These are phyloP conservation scores for Umbelopsis sp. DNA, from an alignment of 192 early-diverging fungal genomes.

Conservation along the genomic window DNA sequence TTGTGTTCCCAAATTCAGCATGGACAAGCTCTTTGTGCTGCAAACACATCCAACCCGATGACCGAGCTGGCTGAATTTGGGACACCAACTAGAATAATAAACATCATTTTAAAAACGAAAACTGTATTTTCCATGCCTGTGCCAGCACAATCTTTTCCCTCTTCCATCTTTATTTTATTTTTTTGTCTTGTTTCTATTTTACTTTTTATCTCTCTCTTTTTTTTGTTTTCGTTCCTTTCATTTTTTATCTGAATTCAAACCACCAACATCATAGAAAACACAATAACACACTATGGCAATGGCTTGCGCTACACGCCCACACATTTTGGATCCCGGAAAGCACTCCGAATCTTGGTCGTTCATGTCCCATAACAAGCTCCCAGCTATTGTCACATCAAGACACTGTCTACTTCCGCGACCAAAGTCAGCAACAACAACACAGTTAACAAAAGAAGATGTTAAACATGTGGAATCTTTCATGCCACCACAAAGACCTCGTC, in stretches of 20 bases:
- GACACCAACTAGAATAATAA: slow-evolving; percentile 7
- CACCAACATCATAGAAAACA: neutral
- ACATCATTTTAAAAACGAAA: neutral
- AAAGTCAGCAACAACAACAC: slow-evolving; percentile 11
- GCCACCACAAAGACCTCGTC: neutral
- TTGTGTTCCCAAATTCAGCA: slow-evolving; percentile 11
- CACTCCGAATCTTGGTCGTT: slow-evolving; percentile 16
- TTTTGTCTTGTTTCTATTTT: neutral
- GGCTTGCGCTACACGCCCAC: slow-evolving; percentile 16
- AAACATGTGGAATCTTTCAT: neutral
- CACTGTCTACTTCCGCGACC: slow-evolving; percentile 6
- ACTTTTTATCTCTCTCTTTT: neutral
- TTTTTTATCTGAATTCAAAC: neutral
- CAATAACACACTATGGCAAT: slow-evolving; percentile 5
- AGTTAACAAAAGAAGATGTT: slow-evolving; percentile 12
- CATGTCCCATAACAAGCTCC: slow-evolving; percentile 8
- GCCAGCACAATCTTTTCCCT: neutral
- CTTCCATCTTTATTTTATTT: neutral
- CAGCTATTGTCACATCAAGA: slow-evolving; percentile 7
- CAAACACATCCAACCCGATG: slow-evolving; percentile 19
- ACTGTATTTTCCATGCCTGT: neutral
- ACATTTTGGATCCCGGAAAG: slow-evolving; percentile 22
- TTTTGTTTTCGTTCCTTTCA: neutral
- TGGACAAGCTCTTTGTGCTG: slow-evolving; percentile 18
- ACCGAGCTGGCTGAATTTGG: slow-evolving; percentile 22